Conservation (phyloP, 73 alveolate species). For the Paramecium bursaria region DNA sequence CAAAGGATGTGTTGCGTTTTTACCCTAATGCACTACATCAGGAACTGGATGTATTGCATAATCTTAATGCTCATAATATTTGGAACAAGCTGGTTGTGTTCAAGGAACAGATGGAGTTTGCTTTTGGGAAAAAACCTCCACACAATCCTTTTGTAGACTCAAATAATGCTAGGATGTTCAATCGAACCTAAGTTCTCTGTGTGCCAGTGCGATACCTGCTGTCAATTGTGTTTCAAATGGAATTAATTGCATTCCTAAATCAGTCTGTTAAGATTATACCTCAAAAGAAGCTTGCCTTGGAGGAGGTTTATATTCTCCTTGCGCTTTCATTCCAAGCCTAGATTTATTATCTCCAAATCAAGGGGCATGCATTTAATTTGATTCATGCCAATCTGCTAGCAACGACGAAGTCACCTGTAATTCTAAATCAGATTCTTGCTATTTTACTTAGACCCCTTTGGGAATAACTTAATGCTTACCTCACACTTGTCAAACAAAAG, state of each 20-base stretch:
- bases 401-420: constrained; percentile 2
- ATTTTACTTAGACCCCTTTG: not conserved
- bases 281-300: constrained; percentile 16
- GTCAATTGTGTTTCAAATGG: constrained; percentile 42
- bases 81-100: constrained; percentile 14
- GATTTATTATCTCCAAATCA: not conserved
- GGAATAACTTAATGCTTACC: constrained; percentile 28
- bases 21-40: constrained; percentile 30
- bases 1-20: not conserved
- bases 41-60: constrained; percentile 39
- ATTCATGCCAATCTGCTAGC: not conserved
- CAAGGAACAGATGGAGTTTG: constrained; percentile 49
- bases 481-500: not conserved
- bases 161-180: constrained; percentile 19
- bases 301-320: constrained; percentile 28
- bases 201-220: no score
- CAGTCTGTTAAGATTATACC: constrained; percentile 3
- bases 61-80: not conserved
- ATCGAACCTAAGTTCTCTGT: not conserved
- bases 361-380: constrained; percentile 7
- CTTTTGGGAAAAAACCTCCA: not conserved
- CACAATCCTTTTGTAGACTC: constrained; percentile 39
- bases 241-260: constrained; percentile 22
- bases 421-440: not conserved
- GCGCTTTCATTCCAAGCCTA: constrained; percentile 43